Base-by-base conservation (phyloP, 352 stramenopile species). In the Globisporangium parvum region DNA sequence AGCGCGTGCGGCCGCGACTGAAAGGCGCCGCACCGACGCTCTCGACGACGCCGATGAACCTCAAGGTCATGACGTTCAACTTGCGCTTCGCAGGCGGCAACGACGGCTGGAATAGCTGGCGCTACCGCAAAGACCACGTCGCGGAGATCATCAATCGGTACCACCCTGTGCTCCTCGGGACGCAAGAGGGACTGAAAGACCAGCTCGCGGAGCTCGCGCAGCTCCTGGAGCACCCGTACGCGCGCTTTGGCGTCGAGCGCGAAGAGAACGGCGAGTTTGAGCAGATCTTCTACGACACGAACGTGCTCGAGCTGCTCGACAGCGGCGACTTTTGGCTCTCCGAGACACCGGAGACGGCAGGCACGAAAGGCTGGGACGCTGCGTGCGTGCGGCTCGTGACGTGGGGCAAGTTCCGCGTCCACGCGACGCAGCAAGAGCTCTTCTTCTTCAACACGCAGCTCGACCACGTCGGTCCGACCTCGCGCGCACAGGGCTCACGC, bases 1-100 rank as follows among this genome's bases (percentile, higher is more conserved):
- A 12, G 10, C 33, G 40, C 6, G 48, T 56, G 28, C 48, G 45
- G 9, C 73, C 70, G 40, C 76, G 67, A 21, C 53, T 91, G 8
- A 82, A 82, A 18, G 77, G 62, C 2, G 18, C 55, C 10, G 57
- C 58, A 6, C 57, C 67, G 4, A 47, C 64, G 35, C 51, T 63
- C 55, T 53, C 66, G 40, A 66, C 69, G n/a, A 66, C 72, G 40
- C 71, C 77, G 17, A 51, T 79, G 48, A 78, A 65, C 46, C 63
- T 94, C 55, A 85, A 86, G 52, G 63, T 91, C 57, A 91, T 91
- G 80, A 91, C 80, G n/a, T 91, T 91, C 63, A 91, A 91, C 67
- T 53, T 91, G 59, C 75, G 80, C 48, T 91, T 87, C 55, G 80
- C 76, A 2, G 75, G 77, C 20, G 80, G 62, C 3, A 78, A 67